Percentiles rank a stretch among this genome's conserved stretches.
Evolutionary conservation across 208 protist genomes (phyloP).

Genomic region (Trypanosoma avium): DNA sequence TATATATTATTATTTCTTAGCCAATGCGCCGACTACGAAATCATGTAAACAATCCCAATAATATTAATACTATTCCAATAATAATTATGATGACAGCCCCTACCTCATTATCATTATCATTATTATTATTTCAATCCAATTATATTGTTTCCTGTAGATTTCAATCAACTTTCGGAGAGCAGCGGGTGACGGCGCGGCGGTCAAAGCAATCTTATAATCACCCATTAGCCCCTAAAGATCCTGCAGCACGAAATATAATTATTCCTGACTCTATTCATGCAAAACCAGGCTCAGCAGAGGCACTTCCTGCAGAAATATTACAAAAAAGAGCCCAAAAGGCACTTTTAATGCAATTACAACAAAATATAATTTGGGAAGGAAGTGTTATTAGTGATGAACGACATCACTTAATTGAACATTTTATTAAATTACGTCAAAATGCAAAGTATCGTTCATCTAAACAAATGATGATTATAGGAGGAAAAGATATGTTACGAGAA

Average conservation of each 20-base stretch:
- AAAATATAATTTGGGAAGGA: slow-evolving; percentile 87
- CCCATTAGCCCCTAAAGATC: slow-evolving; percentile 73
- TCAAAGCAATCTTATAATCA: slow-evolving; percentile 61
- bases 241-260: slow-evolving; percentile 69
- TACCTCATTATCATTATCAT: neutral
- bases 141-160: slow-evolving; percentile 10
- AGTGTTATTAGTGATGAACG: slow-evolving; percentile 73
- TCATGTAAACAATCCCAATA: too few relatives aligned
- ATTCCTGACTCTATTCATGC: slow-evolving; percentile 54
- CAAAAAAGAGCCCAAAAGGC: slow-evolving; percentile 72
- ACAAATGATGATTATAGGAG: slow-evolving; percentile 72
- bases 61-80: too few relatives aligned
- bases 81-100: too few relatives aligned
- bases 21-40: too few relatives aligned
- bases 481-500: slow-evolving; percentile 80
- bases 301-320: slow-evolving; percentile 53
- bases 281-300: slow-evolving; percentile 14
- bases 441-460: slow-evolving; percentile 78
- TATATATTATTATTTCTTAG: neutral
- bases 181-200: slow-evolving; percentile 41
- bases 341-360: slow-evolving; percentile 69
- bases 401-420: slow-evolving; percentile 78
- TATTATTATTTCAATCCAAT: neutral
- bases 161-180: slow-evolving; percentile 57
- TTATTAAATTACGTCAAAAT: slow-evolving; percentile 67